Conservation (phyloP, 306 rosid genomes). For the Morella rubra region DNA sequence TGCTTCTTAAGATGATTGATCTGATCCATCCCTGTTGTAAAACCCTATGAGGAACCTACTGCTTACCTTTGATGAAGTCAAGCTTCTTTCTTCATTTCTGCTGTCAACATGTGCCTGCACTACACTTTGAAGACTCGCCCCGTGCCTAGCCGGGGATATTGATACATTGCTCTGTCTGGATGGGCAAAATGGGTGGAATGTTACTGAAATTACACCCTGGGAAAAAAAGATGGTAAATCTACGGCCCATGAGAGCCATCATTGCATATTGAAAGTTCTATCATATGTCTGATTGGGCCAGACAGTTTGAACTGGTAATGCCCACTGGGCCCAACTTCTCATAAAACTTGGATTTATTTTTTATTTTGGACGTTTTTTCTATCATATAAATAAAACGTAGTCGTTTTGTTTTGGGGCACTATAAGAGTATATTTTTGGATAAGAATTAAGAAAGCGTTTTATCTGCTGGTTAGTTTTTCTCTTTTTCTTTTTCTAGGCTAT, state of each 20-base stretch:
- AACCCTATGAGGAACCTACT: slow-evolving; percentile 44
- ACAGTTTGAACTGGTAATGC: neutral
- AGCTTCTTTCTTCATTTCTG: slow-evolving; percentile 34
- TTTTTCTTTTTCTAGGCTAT: no score
- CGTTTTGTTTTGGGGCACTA: no score
- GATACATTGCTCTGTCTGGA: no score
- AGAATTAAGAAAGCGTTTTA: no score
- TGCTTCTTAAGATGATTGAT: slow-evolving; percentile 45
- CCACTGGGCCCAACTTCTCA: neutral
- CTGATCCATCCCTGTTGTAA: slow-evolving; percentile 55
- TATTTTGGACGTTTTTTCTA: neutral
- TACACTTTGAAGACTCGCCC: slow-evolving; percentile 19
- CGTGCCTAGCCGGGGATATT: slow-evolving; percentile 8
- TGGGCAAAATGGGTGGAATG: no score
- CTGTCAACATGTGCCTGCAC: slow-evolving; percentile 15
- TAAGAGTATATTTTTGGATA: no score
- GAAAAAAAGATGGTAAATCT: no score
- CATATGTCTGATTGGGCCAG: neutral
- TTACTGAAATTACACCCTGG: no score
- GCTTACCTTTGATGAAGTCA: slow-evolving; percentile 33
- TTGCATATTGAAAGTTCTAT: no score
- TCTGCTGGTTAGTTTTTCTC: no score
- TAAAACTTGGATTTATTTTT: neutral
- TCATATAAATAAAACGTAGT: no score
- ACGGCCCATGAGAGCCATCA: no score